A percentile compares a stretch with the other conserved stretches of the same genome.
Evolutionary conservation across 805 yeast genomes (phyloP).

Genomic region (Blastobotrys chiropterorum): DNA sequence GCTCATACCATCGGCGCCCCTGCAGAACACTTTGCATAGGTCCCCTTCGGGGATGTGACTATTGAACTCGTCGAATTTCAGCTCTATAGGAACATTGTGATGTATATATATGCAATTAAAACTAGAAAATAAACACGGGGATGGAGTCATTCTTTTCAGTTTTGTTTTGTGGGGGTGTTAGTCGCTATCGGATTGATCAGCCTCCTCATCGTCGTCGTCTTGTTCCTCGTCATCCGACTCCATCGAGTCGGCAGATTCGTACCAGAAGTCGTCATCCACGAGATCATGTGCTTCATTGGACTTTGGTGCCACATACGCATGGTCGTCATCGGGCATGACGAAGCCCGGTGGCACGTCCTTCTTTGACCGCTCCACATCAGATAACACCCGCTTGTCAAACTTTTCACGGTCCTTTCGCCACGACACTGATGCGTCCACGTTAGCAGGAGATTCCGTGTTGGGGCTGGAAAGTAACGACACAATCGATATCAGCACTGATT

Average conservation of each 20-base stretch:
- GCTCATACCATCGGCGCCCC: too few relatives aligned
- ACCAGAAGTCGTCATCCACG: conserved; percentile 81
- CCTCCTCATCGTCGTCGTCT: background rate
- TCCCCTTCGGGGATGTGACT: background rate
- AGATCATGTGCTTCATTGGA: conserved; percentile 40
- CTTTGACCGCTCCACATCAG: conserved; percentile 67
- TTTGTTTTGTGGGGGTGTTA: background rate
- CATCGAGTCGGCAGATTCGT: conserved; percentile 62
- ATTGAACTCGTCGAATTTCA: too few relatives aligned
- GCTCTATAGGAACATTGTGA: background rate
- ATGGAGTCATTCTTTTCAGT: background rate
- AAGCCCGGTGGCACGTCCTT: conserved; percentile 84
- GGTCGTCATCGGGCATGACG: conserved; percentile 62
- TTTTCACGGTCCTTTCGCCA: conserved; percentile 76
- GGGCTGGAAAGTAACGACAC: conserved; percentile 91
- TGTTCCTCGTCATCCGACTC: conserved; percentile 40
- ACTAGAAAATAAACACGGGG: too few relatives aligned
- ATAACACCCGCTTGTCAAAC: conserved; percentile 66
- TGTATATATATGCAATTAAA: conserved; percentile 4
- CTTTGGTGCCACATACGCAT: conserved; percentile 43
- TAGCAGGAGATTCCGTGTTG: conserved; percentile 88
- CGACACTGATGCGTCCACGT: conserved; percentile 90
- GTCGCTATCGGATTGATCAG: background rate
- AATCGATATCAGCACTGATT: conserved; percentile 81
- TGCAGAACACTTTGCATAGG: too few relatives aligned